Percentiles rank a stretch among this genome's conserved stretches.
Evolutionary conservation across 2,329 filamentous ascomycete species (phyloP).

Genomic region (Alternaria consortialis): DNA sequence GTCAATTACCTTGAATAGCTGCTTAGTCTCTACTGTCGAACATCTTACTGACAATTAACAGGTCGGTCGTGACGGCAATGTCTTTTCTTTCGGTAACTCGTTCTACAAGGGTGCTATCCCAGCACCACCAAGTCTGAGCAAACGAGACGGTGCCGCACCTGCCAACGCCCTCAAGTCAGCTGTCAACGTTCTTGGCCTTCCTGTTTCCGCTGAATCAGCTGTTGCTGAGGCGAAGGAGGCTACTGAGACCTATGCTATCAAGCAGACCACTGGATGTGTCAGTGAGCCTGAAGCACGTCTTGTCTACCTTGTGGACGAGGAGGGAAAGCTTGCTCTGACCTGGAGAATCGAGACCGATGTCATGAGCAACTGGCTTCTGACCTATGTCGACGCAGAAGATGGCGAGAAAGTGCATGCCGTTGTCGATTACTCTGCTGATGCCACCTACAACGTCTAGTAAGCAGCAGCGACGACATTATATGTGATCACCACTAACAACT

Average conservation of each 20-base stretch:
- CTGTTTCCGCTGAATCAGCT: conserved; percentile 53
- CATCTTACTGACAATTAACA: conserved; percentile 29
- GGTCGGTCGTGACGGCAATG: conserved; percentile 62
- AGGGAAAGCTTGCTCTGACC: conserved; percentile 59
- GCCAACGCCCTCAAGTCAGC: conserved; percentile 56
- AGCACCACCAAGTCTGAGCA: conserved; percentile 48
- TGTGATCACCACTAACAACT: conserved; percentile 10
- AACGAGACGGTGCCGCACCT: conserved; percentile 56
- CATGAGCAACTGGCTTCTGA: conserved; percentile 66
- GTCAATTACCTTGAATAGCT: not conserved
- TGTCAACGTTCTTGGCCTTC: conserved; percentile 52
- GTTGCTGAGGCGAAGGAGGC: conserved; percentile 51
- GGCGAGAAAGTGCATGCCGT: conserved; percentile 62
- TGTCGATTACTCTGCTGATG: conserved; percentile 66
- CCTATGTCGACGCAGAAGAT: conserved; percentile 63
- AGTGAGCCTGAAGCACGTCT: conserved; percentile 65
- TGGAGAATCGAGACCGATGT: conserved; percentile 69
- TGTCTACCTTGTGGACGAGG: conserved; percentile 62
- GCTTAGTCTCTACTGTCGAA: not conserved
- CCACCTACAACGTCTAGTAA: conserved; percentile 65
- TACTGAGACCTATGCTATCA: conserved; percentile 56
- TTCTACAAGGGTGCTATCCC: conserved; percentile 58
- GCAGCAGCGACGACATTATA: not conserved
- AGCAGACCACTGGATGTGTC: conserved; percentile 59
- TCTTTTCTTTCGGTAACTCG: conserved; percentile 67